phyloP scores from a whole-genome alignment of 495 filamentous ascomycete species.

The Echria macrotheca region DNA sequence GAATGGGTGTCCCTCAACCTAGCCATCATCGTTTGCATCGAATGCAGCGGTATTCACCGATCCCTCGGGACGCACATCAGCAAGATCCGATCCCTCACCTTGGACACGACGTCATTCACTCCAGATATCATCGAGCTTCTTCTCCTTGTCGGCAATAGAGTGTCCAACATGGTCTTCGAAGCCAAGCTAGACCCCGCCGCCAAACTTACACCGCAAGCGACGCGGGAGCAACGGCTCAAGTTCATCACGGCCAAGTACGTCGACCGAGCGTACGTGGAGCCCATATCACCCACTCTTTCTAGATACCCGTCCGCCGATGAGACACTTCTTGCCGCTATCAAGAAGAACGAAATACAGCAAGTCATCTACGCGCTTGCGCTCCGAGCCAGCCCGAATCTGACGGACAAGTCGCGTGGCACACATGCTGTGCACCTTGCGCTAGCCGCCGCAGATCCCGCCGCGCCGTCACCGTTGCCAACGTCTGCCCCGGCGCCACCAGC shows the following conservation, averaged over 20 bases:
- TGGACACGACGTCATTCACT: slow-evolving; percentile 93
- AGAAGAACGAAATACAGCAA: slow-evolving; percentile 86
- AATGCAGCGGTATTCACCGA: slow-evolving; percentile 96
- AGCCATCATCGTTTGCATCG: slow-evolving; percentile 93
- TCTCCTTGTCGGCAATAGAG: slow-evolving; percentile 82
- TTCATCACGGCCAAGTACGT: slow-evolving; percentile 97
- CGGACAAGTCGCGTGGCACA: slow-evolving; percentile 81
- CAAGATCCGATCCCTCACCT: slow-evolving; percentile 90
- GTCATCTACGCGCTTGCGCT: slow-evolving; percentile 88
- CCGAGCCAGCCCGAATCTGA: slow-evolving; percentile 77
- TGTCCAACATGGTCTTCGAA: slow-evolving; percentile 97
- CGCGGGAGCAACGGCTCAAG: slow-evolving; percentile 78
- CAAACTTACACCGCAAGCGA: slow-evolving; percentile 71
- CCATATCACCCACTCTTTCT: slow-evolving; percentile 67
- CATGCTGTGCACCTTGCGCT: slow-evolving; percentile 88
- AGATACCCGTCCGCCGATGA: slow-evolving; percentile 80
- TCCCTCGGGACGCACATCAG: slow-evolving; percentile 97
- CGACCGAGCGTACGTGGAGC: slow-evolving; percentile 72
- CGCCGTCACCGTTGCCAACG: slow-evolving; percentile 48
- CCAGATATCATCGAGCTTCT: slow-evolving; percentile 95
- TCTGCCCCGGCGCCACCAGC: slow-evolving; percentile 13
- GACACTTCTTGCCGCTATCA: slow-evolving; percentile 85
- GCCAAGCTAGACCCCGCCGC: slow-evolving; percentile 64
- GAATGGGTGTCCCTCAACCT: slow-evolving; percentile 99
- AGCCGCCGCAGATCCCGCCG: slow-evolving; percentile 86